These are phyloP conservation scores for Candida vaughaniae DNA, from an alignment of 805 yeast genomes.

Conservation along the genomic window DNA sequence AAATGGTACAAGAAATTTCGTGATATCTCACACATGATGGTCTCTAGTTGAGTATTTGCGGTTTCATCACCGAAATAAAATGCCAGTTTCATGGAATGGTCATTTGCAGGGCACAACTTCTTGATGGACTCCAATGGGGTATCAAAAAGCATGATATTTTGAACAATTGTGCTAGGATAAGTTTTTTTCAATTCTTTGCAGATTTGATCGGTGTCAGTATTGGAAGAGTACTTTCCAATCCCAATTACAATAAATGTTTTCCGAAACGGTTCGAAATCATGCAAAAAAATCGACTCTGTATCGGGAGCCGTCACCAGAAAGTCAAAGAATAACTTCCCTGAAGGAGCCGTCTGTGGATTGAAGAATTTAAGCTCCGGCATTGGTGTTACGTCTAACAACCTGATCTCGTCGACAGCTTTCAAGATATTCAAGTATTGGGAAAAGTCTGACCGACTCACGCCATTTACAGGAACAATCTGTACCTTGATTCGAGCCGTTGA, in stretches of 20 bases:
- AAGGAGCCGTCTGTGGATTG: conserved; percentile 84
- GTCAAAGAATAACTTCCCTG: conserved; percentile 67
- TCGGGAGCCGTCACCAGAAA: conserved; percentile 48
- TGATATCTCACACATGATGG: conserved; percentile 72
- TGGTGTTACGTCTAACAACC: conserved; percentile 75
- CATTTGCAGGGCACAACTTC: conserved; percentile 13
- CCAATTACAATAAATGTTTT: conserved; percentile 66
- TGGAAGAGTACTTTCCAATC: conserved; percentile 29
- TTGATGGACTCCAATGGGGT: conserved; percentile 27
- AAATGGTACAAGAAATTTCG: conserved; percentile 60
- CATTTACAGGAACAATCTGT: conserved; percentile 66
- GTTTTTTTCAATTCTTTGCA: conserved; percentile 33
- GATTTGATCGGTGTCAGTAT: conserved; percentile 3
- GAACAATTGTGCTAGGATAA: conserved; percentile 55
- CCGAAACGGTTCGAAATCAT: conserved; percentile 88
- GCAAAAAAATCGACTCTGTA: conserved; percentile 62
- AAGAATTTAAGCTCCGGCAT: conserved; percentile 48
- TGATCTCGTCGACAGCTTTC: conserved; percentile 54
- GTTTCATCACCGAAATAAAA: conserved; percentile 25
- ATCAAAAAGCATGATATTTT: conserved; percentile 54
- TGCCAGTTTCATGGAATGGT: conserved; percentile 16
- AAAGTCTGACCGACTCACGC: conserved; percentile 43
- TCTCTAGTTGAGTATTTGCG: conserved; percentile 43
- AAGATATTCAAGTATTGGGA: conserved; percentile 43
- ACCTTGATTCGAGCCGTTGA: conserved; percentile 67